phyloP scores from a whole-genome alignment of 257 asterid species.

The Catharanthus roseus region DNA sequence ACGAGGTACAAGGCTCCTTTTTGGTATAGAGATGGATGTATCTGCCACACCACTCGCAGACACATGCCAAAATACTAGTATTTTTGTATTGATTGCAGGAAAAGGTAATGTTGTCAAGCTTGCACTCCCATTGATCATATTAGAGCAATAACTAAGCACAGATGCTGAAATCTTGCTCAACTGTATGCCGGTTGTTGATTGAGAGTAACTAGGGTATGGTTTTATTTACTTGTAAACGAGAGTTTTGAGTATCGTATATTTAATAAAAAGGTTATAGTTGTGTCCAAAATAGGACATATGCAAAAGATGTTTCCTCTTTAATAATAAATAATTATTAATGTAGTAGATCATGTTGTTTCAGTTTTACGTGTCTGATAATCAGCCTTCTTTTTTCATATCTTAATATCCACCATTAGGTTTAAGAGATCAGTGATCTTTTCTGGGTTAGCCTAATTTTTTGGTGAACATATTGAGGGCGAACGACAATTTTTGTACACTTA shows the following conservation, averaged over 20 bases:
- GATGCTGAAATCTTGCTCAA: constrained; percentile 56
- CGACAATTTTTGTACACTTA: no score
- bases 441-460: no score
- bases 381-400: no score
- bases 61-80: constrained; percentile 71
- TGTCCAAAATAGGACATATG: no score
- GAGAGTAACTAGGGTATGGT: constrained; percentile 18
- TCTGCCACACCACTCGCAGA: constrained; percentile 68
- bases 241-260: background rate
- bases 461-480: no score
- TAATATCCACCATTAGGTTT: no score
- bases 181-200: constrained; percentile 65
- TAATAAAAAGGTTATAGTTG: no score
- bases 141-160: constrained; percentile 54
- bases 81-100: constrained; percentile 83
- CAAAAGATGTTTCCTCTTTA: no score
- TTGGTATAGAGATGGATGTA: constrained; percentile 80
- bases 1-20: constrained; percentile 76
- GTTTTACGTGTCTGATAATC: no score
- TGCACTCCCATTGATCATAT: constrained; percentile 81
- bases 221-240: background rate
- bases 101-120: constrained; percentile 86
- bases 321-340: no score
- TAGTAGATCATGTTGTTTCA: no score
- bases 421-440: no score